phyloP scores from a whole-genome alignment of 2,329 filamentous ascomycete genomes.

The Epichloe elymi region DNA sequence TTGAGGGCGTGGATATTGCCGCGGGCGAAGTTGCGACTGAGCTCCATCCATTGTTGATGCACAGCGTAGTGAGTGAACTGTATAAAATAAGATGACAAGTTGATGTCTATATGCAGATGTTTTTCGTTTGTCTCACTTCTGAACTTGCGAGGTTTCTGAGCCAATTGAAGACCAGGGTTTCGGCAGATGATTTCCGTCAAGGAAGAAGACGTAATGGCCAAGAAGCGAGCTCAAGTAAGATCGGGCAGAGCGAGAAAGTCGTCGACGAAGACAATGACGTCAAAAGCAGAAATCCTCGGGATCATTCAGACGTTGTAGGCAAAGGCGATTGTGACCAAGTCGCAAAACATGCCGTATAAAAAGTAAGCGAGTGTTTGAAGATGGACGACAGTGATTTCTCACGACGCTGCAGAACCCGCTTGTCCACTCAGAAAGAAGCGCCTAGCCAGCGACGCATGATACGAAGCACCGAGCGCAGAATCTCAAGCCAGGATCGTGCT shows the following conservation, averaged over 20 bases:
- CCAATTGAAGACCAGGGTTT: not conserved
- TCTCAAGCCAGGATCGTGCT: not conserved
- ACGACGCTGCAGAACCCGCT: not conserved
- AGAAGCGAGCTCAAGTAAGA: not conserved
- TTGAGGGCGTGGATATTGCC: slow-evolving; percentile 26
- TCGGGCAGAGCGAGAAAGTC: not conserved
- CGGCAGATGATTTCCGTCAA: not conserved
- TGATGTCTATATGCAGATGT: not conserved
- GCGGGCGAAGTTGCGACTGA: slow-evolving; percentile 12
- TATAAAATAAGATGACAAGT: not conserved
- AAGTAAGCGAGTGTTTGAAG: not conserved
- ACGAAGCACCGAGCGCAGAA: not conserved
- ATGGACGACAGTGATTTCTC: not conserved
- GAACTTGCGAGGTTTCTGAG: not conserved
- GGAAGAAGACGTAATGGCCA: not conserved
- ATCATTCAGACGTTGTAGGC: not conserved
- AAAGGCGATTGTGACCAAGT: not conserved
- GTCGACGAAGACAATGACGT: not conserved
- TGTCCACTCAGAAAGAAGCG: not conserved
- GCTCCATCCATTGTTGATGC: slow-evolving; percentile 18
- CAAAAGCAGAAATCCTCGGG: not conserved
- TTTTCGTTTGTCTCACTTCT: not conserved
- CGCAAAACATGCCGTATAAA: not conserved
- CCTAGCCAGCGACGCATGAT: not conserved
- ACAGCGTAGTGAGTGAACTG: not conserved